Evolutionary conservation across 78 protist species (phyloP), one percentile per base, ranked within the genome.

Genomic region (Acrasis kona): DNA sequence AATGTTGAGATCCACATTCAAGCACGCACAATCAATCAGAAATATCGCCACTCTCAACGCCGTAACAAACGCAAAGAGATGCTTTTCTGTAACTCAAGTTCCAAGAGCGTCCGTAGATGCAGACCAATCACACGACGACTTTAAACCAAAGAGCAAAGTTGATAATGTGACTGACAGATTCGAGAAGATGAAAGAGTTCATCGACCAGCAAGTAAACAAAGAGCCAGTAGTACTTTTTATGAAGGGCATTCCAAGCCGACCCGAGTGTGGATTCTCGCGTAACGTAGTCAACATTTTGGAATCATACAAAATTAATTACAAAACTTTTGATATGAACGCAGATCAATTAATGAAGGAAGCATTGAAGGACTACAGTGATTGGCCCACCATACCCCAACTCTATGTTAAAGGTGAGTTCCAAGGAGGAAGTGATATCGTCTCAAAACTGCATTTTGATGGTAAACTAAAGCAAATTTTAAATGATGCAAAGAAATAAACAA

Each of bases 341-440:
- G 82, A 89, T 76, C 76, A 61, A 31, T 74, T 29, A 2, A 36
- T 90, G 7, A 80, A 96, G 19, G 70, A 84, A 58, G 91, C 84
- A 38, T 35, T 91, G n/a, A 92, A 92, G 72, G 73, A 72, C 30
- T 80, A 12, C 72, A 61, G 87, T 19, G 40, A 85, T 28, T 94
- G 98, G 98, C 98, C 93, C 58, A 94, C 98, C n/a, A 69, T 94
- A 9, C 98, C 98, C 29, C 98, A 94, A 76, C 78, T 94, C 38
- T 95, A 78, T 76, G 41, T 93, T 64, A 71, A 88, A 1, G 96
- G 96, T 41, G 93, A 89, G 77, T 88, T 93, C 76, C 84, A 93
- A 6, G 98, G 98, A 37, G 98, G 98, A 2, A 81, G 85, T 12
- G 98, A 95, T 72, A 72, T 93, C 3, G 0, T 89, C 28, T 12